Conservation (phyloP, 2,329 filamentous ascomycete genomes). For the Fusarium acutatum region DNA sequence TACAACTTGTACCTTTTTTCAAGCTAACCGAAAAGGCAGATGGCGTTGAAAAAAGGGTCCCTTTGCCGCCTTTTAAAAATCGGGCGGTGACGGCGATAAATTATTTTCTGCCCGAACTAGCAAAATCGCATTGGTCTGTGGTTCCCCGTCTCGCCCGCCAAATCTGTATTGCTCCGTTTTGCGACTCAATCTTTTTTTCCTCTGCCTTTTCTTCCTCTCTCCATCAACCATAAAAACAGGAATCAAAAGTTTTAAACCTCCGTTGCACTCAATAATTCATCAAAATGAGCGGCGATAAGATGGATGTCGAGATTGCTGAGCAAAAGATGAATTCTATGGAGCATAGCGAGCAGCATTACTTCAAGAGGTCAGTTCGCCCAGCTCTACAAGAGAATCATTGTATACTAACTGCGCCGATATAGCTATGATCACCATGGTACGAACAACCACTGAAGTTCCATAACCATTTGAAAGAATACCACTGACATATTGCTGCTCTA, state of each 20-base stretch:
- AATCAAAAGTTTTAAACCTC: not conserved
- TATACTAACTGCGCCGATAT: slow-evolving; percentile 49
- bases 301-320: slow-evolving; percentile 69
- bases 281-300: slow-evolving; percentile 60
- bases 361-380: slow-evolving; percentile 78
- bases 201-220: not conserved
- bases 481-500: slow-evolving; percentile 46
- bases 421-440: slow-evolving; percentile 98
- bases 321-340: slow-evolving; percentile 76
- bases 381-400: not conserved
- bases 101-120: slow-evolving; percentile 44
- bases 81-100: slow-evolving; percentile 44
- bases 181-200: slow-evolving; percentile 26
- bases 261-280: not conserved
- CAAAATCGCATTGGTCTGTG: slow-evolving; percentile 38
- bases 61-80: slow-evolving; percentile 30
- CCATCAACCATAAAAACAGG: slow-evolving; percentile 1
- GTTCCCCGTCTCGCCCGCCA: slow-evolving; percentile 22
- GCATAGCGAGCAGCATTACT: slow-evolving; percentile 98
- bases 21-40: slow-evolving; percentile 16
- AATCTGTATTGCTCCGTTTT: slow-evolving; percentile 22
- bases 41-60: slow-evolving; percentile 29
- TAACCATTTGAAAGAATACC: not conserved
- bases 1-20: not conserved
- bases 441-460: slow-evolving; percentile 24